A percentile compares a stretch with the other conserved stretches of the same genome.
These are phyloP conservation scores for Coleophoma cylindrospora DNA, from an alignment of 2,329 filamentous ascomycete species.

Conservation along the genomic window DNA sequence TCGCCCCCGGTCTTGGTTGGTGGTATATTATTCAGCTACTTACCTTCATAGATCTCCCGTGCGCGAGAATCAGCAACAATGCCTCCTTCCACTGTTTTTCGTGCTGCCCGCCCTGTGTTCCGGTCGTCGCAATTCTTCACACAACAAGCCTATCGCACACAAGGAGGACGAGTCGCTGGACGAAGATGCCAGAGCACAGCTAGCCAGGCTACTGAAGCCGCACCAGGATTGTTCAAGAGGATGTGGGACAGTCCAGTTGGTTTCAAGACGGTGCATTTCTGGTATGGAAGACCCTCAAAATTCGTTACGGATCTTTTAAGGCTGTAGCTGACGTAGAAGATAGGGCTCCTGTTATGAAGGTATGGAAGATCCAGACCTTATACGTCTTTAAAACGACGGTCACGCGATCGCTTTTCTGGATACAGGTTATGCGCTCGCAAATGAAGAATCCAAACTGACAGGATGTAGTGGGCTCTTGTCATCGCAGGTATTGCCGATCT, in stretches of 20 bases:
- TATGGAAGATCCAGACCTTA: conserved; percentile 25
- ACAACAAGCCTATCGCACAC: conserved; percentile 48
- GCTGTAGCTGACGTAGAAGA: not conserved
- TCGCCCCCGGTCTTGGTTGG: too few species aligned
- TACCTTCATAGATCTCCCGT: not conserved
- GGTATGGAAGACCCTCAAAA: conserved; percentile 47
- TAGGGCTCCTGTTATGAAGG: conserved; percentile 93
- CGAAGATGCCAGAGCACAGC: conserved; percentile 70
- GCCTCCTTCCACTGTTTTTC: not conserved
- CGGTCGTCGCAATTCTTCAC: conserved; percentile 38
- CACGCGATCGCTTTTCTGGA: too few species aligned
- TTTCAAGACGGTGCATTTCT: conserved; percentile 96
- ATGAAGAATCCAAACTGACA: not conserved
- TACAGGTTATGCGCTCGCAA: too few species aligned
- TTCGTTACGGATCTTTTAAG: too few species aligned
- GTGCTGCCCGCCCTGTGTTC: conserved; percentile 47
- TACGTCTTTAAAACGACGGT: too few species aligned
- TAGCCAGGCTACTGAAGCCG: conserved; percentile 35
- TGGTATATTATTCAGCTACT: too few species aligned
- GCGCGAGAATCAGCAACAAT: not conserved
- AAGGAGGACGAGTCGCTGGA: conserved; percentile 34
- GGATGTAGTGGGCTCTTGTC: conserved; percentile 79
- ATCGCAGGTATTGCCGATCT: conserved; percentile 90
- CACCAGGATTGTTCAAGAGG: conserved; percentile 56
- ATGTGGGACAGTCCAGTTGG: conserved; percentile 81